These are phyloP conservation scores for Cercospora canescens DNA, from an alignment of 2,329 filamentous ascomycete genomes.

Conservation along the genomic window DNA sequence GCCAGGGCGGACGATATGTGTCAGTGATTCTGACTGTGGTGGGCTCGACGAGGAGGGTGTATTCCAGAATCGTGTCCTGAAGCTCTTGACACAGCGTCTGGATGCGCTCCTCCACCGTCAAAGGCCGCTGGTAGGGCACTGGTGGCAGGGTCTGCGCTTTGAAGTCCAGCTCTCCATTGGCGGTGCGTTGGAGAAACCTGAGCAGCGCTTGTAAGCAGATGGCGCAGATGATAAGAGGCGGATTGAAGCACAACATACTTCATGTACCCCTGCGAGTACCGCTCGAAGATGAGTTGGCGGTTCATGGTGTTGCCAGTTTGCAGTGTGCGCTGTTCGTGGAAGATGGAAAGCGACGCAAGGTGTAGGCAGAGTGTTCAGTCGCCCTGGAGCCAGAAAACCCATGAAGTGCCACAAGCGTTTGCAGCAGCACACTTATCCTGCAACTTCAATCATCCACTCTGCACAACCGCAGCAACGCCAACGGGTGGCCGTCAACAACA, in stretches of 20 bases:
- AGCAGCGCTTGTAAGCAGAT: neutral
- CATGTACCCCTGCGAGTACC: neutral
- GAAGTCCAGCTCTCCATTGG: neutral
- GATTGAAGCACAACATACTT: neutral
- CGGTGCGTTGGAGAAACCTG: neutral
- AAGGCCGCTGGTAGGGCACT: too few relatives aligned
- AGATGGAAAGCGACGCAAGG: neutral
- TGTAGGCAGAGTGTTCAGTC: neutral
- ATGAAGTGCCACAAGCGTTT: neutral
- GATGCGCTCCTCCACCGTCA: neutral
- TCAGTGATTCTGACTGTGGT: neutral
- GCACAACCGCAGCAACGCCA: neutral
- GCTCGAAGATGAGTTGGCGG: neutral
- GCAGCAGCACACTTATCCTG: neutral
- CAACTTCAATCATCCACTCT: neutral
- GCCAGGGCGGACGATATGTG: conserved; percentile 4
- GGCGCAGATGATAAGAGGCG: neutral
- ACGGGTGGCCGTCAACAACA: neutral
- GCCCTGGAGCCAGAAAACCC: neutral
- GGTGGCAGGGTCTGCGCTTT: neutral
- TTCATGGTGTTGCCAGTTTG: neutral
- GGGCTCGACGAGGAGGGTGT: conserved; percentile 1
- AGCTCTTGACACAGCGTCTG: conserved; percentile 7
- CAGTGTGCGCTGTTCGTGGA: neutral
- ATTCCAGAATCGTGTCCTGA: conserved; percentile 8